Percentiles rank a stretch among this genome's conserved stretches.
Conservation (phyloP, 345 rosid genomes). For the Camelina neglecta region DNA sequence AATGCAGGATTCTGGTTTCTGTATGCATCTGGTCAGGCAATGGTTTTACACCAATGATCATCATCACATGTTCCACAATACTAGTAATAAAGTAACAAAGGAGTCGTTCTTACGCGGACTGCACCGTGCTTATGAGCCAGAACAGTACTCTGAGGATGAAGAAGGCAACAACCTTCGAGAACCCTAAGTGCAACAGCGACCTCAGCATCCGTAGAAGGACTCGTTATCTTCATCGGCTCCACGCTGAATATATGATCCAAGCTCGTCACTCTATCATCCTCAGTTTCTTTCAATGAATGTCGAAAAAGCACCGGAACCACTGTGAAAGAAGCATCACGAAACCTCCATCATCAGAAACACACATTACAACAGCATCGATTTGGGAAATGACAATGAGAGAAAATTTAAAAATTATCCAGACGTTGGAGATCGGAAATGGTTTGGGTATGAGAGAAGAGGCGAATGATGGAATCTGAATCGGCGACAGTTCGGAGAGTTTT, state of each 20-base stretch:
- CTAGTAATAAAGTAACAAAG: background rate
- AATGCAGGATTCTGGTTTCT: background rate
- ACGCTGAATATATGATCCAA: constrained; percentile 81
- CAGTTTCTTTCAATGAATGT: constrained; percentile 70
- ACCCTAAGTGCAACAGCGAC: constrained; percentile 88
- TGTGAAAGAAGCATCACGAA: constrained; percentile 39
- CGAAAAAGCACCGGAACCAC: constrained; percentile 84
- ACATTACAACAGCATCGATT: constrained; percentile 9
- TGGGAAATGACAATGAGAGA: constrained; percentile 1
- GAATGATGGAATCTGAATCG: constrained; percentile 70
- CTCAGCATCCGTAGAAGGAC: constrained; percentile 83
- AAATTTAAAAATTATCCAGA: constrained; percentile 31
- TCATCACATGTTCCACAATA: constrained; percentile 15
- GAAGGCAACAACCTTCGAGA: constrained; percentile 94
- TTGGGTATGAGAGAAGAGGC: constrained; percentile 76
- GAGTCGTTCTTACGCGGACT: constrained; percentile 54
- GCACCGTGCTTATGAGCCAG: constrained; percentile 89
- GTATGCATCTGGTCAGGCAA: constrained; percentile 5
- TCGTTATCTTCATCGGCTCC: constrained; percentile 78
- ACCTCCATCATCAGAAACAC: constrained; percentile 8
- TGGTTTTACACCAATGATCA: background rate
- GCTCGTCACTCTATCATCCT: constrained; percentile 71
- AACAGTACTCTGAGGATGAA: constrained; percentile 77
- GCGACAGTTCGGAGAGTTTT: constrained; percentile 81
- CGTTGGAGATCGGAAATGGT: constrained; percentile 83